Evolutionary conservation across 2,329 filamentous ascomycete genomes (phyloP), one percentile per base, ranked within the genome.

Genomic region (Colletotrichum sp.): DNA sequence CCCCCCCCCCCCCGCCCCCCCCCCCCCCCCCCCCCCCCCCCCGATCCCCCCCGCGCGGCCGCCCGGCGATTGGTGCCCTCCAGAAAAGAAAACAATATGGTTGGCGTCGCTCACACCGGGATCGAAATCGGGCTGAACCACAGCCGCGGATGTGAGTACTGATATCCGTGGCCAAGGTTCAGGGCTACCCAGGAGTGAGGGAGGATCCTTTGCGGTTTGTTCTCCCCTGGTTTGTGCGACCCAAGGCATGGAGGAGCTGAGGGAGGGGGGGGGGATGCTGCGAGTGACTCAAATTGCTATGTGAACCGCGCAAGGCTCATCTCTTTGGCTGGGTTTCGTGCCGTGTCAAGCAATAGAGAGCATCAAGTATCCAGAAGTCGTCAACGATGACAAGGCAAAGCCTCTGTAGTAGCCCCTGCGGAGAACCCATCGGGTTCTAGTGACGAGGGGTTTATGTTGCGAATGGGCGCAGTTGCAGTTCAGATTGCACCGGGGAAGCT

Each of bases 111-210:
- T 32, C 49, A 66, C 34, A 30, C 36, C 52, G 21, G 30, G 62
- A 75, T 75, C 68, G 28, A 62, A 68, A 75, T 71, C 72, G 72
- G 52, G n/a, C 34, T 67, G 72, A 71, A 66, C 72, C 68, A 62
- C 34, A 75, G 36, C 62, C 28, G 52, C 68, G 72, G 72, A 66
- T 75, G 36, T 75, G 68, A 74, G 36, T 66, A 75, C 36, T 75
- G 68, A 75, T 71, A 62, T 67, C 52, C 68, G 52, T 75, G 18
- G 34, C 32, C 34, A 52, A 75, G 21, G 68, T 39, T 49, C 60
- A n/a, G 13, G 36, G 18, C 49, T 68, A 28, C 13, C 32, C 39
- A 44, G n/a, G 18, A n/a, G 39, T 44, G 39, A n/a, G 18, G n/a
- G 21, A 44, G 44, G 39, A 34, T 63, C 39, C 6, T 63, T 8